phyloP scores from a whole-genome alignment of 441 rosid species.

The Oxalis stricta region DNA sequence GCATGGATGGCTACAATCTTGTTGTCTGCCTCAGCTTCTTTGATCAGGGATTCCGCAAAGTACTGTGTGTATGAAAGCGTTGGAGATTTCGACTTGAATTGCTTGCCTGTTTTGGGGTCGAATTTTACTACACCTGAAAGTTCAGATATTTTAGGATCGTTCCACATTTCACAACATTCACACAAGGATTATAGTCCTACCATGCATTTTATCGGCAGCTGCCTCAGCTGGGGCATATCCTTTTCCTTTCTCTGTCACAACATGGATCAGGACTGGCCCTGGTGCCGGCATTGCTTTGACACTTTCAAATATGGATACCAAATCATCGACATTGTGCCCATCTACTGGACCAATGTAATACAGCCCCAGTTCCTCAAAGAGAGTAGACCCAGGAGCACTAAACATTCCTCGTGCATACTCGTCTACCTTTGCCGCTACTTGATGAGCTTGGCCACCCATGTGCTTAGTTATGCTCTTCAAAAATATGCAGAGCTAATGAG shows the following conservation, averaged over 20 bases:
- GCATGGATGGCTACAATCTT: conserved; percentile 64
- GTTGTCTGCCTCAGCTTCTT: conserved; percentile 50
- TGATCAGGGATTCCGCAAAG: conserved; percentile 53
- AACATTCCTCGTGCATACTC: conserved; percentile 62
- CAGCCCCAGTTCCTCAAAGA: conserved; percentile 62
- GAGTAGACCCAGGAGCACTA: conserved; percentile 47
- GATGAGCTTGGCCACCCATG: conserved; percentile 34
- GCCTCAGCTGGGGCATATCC: conserved; percentile 69
- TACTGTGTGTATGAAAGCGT: conserved; percentile 48
- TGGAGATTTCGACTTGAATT: conserved; percentile 38
- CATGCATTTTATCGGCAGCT: conserved; percentile 70
- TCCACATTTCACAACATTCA: neutral
- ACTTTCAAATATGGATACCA: conserved; percentile 38
- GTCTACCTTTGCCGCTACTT: conserved; percentile 64
- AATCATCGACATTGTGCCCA: conserved; percentile 54
- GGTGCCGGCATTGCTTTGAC: conserved; percentile 61
- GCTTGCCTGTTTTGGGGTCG: conserved; percentile 47
- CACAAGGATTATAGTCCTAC: conserved; percentile 15
- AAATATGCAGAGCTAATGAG: conserved; percentile 8
- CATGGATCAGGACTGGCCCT: conserved; percentile 63
- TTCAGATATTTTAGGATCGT: conserved; percentile 7
- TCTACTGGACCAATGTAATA: conserved; percentile 72
- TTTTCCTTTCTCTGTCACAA: conserved; percentile 66
- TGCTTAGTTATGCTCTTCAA: conserved; percentile 42
- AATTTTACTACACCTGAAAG: conserved; percentile 53